phyloP scores from a whole-genome alignment of 139 green algal species.

The Tetratostichococcus sp. region DNA sequence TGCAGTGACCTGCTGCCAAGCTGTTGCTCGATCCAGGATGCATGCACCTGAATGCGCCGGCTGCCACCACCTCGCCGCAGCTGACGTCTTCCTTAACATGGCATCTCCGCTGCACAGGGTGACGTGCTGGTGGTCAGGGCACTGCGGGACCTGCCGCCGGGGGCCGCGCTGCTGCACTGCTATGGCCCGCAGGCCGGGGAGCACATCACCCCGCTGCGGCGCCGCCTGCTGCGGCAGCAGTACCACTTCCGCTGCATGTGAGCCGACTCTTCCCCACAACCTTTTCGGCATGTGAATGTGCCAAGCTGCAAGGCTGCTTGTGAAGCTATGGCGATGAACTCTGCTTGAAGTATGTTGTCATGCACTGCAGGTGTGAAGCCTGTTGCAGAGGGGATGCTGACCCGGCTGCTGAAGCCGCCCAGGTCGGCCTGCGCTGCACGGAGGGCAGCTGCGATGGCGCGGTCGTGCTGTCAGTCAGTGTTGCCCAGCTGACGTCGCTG shows the following conservation, averaged over 20 bases:
- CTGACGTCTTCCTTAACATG: no score
- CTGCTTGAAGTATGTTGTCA: neutral
- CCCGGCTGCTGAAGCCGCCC: neutral
- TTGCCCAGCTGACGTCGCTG: slow-evolving; percentile 3
- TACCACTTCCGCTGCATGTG: slow-evolving; percentile 36
- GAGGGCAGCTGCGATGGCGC: slow-evolving; percentile 11
- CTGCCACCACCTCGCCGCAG: no score
- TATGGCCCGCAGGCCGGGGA: slow-evolving; percentile 35
- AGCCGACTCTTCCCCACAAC: slow-evolving; percentile 7
- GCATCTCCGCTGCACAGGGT: no score
- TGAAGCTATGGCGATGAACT: neutral
- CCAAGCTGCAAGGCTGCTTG: no score
- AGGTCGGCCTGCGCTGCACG: slow-evolving; percentile 11
- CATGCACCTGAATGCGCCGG: no score
- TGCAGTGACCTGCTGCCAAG: no score
- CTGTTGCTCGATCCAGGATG: no score
- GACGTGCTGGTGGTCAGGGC: neutral
- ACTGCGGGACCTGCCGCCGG: neutral
- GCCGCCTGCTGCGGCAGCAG: slow-evolving; percentile 11
- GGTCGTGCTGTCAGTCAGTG: neutral
- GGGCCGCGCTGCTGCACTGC: slow-evolving; percentile 20
- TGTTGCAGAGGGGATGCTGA: neutral
- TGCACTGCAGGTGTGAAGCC: neutral
- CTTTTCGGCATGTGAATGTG: neutral
- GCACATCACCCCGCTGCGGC: slow-evolving; percentile 14